phyloP scores from a whole-genome alignment of 1,284 basidiomycete species.

The Microbotryum lychnidis-dioicae region DNA sequence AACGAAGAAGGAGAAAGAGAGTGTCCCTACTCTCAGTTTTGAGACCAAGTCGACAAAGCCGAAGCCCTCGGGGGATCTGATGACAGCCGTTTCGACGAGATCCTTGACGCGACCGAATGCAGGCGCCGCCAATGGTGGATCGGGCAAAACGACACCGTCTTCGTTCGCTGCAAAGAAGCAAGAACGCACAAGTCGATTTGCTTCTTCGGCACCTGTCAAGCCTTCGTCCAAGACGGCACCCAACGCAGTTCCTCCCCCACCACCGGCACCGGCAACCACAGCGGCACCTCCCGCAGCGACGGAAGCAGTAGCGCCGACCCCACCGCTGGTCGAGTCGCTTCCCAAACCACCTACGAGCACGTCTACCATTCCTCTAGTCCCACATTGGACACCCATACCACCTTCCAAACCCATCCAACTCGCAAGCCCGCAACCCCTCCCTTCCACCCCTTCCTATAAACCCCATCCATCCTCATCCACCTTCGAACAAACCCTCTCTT shows the following conservation, averaged over 20 bases:
- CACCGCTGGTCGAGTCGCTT: background rate
- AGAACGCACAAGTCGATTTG: background rate
- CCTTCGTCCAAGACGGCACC: background rate
- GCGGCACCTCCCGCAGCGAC: background rate
- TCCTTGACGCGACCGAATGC: background rate
- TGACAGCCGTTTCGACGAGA: conserved; percentile 19
- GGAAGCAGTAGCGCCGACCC: background rate
- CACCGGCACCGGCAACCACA: background rate
- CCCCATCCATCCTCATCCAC: conserved; percentile 1
- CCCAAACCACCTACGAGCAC: too few species aligned
- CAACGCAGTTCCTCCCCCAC: background rate
- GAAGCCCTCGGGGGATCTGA: background rate
- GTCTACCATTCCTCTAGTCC: too few species aligned
- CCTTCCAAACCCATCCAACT: background rate
- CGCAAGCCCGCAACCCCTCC: background rate
- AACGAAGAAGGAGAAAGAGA: background rate
- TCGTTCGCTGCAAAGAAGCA: conserved; percentile 15
- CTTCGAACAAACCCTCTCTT: conserved; percentile 25
- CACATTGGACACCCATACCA: too few species aligned
- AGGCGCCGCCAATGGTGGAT: too few species aligned
- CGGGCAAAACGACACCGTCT: background rate
- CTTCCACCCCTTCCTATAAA: background rate
- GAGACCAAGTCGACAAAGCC: background rate
- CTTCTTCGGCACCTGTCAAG: background rate
- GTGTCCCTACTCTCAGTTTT: background rate